Base-by-base conservation (phyloP, 139 green algal genomes). In the Chlorella sp. region DNA sequence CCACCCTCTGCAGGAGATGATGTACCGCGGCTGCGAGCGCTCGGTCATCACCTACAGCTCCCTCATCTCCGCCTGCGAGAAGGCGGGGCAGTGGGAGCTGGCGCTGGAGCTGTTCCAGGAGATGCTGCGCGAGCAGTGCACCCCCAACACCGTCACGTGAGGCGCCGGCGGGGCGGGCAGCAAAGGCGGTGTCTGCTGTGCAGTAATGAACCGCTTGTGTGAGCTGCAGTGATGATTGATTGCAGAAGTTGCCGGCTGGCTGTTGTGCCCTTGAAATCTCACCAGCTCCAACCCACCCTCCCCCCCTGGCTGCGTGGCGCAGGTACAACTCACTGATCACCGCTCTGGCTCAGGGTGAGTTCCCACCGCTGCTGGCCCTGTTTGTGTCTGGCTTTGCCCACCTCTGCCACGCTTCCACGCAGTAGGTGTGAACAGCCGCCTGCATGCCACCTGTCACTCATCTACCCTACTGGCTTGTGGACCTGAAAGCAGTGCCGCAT, bases 31-130 rank as follows among this genome's bases (percentile, higher is more conserved):
- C 13, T 94, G 91, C 48, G 91, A 94, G 88, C 87, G 88, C 84
- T 93, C 84, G 70, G 94, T 97, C 38, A 96, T 98, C 89, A 98
- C 95, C 34, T 98, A 96, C 92, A 93, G 86, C 88, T 92, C 90
- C 64, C 90, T 98, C 40, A 98, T 98, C 83, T 95, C 91, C 84
- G 95, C 94, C 24, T 97, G 94, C 85, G 95, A 90, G 73, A 88
- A 88, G 78, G 87, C 87, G 62, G 94, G 94, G 40, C 56, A 84
- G 79, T 90, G 87, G 87, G 69, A 88, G 60, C 79, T 90, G 79
- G 87, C 87, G 13, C 68, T 90, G 30, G 87, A 90, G 67, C 80
- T 90, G 54, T 90, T 90, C 60, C 69, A 90, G 60, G 87, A 92
- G 58, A 93, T 91, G 85, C 51, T 72, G 44, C 58, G 81, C n/a